phyloP scores from a whole-genome alignment of 352 stramenopile species.

The Phytophthora sojae region DNA sequence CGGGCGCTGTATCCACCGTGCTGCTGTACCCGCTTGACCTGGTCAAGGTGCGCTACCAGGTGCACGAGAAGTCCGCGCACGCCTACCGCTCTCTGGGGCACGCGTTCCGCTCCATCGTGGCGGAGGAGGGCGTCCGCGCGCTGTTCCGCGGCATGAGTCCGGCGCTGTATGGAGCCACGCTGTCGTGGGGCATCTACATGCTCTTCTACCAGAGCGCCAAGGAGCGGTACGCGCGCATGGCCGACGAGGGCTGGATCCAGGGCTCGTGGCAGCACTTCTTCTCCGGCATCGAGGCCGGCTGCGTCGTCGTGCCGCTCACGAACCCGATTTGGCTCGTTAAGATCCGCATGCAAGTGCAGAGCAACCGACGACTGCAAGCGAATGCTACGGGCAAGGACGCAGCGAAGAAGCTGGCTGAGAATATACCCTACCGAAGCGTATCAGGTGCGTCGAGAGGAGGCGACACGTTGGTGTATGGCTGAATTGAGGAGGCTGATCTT shows the following conservation, averaged over 20 bases:
- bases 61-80: constrained; percentile 88
- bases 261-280: constrained; percentile 87
- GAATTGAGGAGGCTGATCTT: constrained; percentile 1
- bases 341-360: constrained; percentile 95
- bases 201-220: constrained; percentile 98
- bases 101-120: constrained; percentile 78
- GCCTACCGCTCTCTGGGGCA: constrained; percentile 77
- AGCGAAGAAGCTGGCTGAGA: constrained; percentile 58
- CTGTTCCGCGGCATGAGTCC: constrained; percentile 96
- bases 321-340: constrained; percentile 99
- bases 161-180: constrained; percentile 94
- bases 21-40: constrained; percentile 97
- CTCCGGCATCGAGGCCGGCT: constrained; percentile 77
- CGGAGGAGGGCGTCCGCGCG: constrained; percentile 87
- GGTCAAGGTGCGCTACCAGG: constrained; percentile 98
- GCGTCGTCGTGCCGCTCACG: constrained; percentile 95
- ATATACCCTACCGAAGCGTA: constrained; percentile 74
- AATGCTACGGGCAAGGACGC: constrained; percentile 58
- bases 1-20: constrained; percentile 81
- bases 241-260: constrained; percentile 73
- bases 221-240: constrained; percentile 74
- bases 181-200: constrained; percentile 99
- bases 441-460: constrained; percentile 39
- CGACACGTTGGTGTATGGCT: not conserved
- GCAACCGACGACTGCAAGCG: constrained; percentile 56